Conservation (phyloP, 2,329 filamentous ascomycete genomes). For the Aspergillus aculeatus region DNA sequence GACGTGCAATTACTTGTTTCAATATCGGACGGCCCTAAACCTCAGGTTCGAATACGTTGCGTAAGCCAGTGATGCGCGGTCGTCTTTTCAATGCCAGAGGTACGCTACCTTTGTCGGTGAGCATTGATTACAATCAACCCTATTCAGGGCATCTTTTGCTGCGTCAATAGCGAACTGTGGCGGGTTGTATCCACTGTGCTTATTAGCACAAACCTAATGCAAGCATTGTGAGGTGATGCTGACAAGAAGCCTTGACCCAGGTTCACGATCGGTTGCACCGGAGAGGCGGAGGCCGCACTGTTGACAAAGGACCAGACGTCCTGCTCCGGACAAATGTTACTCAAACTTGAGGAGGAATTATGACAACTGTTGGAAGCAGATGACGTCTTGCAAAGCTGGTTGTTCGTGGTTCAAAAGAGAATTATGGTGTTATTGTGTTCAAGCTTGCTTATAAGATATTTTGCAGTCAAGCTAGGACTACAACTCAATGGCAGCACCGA, state of each 20-base stretch:
- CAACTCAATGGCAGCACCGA: no score
- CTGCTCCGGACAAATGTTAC: no score
- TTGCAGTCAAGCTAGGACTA: no score
- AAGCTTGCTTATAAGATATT: no score
- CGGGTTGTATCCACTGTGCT: conserved; percentile 76
- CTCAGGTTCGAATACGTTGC: not conserved
- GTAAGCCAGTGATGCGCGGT: no score
- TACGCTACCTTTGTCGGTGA: conserved; percentile 73
- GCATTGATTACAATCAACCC: conserved; percentile 98
- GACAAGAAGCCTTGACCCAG: conserved; percentile 65
- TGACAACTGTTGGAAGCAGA: no score
- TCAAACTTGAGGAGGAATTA: no score
- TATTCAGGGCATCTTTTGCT: conserved; percentile 82
- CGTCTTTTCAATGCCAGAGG: no score
- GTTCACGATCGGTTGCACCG: conserved; percentile 65
- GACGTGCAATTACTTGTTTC: conserved; percentile 86
- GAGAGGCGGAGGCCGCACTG: conserved; percentile 63
- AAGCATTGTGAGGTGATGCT: conserved; percentile 20
- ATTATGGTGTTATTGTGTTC: no score
- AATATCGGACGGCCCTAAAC: conserved; percentile 74
- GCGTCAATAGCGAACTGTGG: conserved; percentile 87
- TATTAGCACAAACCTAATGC: not conserved
- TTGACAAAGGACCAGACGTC: conserved; percentile 63
- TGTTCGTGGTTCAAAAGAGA: no score
- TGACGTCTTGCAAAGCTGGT: no score